Base-by-base conservation (phyloP, 331 rosid species). In the Rosa hybrid region DNA sequence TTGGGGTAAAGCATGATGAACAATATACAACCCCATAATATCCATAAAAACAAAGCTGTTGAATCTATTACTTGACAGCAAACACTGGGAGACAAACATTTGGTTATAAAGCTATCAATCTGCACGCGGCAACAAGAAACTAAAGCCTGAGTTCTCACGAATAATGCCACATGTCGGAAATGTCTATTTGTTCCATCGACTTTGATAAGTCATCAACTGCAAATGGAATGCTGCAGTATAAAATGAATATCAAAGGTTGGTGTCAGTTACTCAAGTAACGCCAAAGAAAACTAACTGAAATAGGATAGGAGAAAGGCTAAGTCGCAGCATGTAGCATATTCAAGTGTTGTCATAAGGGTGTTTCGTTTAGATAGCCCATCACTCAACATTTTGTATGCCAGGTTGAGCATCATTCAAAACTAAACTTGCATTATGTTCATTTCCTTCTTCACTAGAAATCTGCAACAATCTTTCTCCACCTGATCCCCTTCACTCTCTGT, bases 181-280 rank as follows among this genome's bases (percentile, higher is more conserved):
- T 84, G 80, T 91, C 94, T 75, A 93, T 87, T 82, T 86, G 90
- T 75, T 88, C 91, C 91, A 84, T 93, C 30, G 97, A 93, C 83
- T 91, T 93, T 64, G 96, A 90, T 85, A 93, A 68, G 91, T 93
- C 97, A 78, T 93, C 94, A 17, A 91, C 96, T 51, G 97, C 91
- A 82, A 93, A 93, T 11, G 97, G 97, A 82, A 93, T 93, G 78
- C 96, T 93, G 91, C 88, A 83, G 74, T 20, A 70, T 39, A 69
- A 57, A 45, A 69, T 71, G 77, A 79, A 30, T 38, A 42, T 53
- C 81, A 68, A 62, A 68, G 57, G 75, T 81, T n/a, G 84, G 79
- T 23, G 75, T 68, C 71, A 76, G 60, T 30, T 20, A 59, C 50
- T 38, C 2, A 18, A 56, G 45, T 51, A 11, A 30, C 60, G 46